phyloP scores from a whole-genome alignment of 2,329 filamentous ascomycete genomes.

The Penicillium janthinellum region DNA sequence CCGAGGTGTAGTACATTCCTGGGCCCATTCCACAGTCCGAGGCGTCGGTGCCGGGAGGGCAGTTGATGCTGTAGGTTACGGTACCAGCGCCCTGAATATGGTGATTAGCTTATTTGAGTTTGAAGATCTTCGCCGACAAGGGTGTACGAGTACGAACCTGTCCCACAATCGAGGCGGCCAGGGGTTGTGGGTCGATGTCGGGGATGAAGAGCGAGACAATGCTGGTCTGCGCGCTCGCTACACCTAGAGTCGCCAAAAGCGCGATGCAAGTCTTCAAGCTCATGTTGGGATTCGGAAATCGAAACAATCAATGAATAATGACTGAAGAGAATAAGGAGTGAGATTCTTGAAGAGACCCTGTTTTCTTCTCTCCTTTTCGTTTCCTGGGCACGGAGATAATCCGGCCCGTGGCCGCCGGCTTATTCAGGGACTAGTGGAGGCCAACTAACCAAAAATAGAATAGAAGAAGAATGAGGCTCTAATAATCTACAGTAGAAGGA shows the following conservation, averaged over 20 bases:
- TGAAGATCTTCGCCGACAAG: neutral
- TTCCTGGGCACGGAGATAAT: neutral
- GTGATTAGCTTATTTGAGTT: neutral
- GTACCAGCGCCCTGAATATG: constrained; percentile 24
- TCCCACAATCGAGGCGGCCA: constrained; percentile 30
- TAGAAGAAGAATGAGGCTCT: neutral
- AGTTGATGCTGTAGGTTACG: constrained; percentile 32
- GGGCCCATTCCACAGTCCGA: constrained; percentile 32
- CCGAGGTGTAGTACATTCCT: constrained; percentile 27
- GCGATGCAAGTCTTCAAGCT: neutral
- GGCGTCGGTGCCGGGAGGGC: constrained; percentile 24
- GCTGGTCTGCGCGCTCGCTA: constrained; percentile 22
- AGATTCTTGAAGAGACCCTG: neutral
- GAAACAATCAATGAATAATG: neutral
- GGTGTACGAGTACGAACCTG: constrained; percentile 19
- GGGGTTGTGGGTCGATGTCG: constrained; percentile 24
- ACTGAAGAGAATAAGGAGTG: neutral
- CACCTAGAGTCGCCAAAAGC: constrained; percentile 17
- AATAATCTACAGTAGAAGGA: neutral
- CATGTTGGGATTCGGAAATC: neutral
- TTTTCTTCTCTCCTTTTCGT: neutral
- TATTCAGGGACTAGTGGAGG: neutral
- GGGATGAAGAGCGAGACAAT: constrained; percentile 32
- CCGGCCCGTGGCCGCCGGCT: neutral
- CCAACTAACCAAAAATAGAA: constrained; percentile 1